Conservation (phyloP, 2,329 filamentous ascomycete species). For the Neurospora crassa region DNA sequence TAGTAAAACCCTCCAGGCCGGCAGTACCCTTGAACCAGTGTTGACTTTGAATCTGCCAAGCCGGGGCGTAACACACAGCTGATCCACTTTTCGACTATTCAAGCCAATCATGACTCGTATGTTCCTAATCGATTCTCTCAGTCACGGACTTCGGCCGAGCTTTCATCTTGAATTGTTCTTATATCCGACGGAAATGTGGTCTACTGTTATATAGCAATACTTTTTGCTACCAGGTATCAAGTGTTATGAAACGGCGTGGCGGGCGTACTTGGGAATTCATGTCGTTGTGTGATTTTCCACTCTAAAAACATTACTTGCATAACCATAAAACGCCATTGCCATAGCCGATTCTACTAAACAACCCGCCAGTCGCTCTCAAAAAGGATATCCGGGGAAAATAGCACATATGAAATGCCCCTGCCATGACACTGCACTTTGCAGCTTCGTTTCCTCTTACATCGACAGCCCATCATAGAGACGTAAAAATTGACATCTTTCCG, state of each 20-base stretch:
- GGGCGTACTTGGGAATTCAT: background rate
- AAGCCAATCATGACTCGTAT: background rate
- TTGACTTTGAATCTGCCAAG: background rate
- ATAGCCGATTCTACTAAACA: background rate
- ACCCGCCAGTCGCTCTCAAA: background rate
- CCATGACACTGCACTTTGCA: background rate
- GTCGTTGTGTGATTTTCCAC: background rate
- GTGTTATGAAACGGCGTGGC: background rate
- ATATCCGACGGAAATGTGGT: background rate
- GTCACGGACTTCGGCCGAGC: background rate
- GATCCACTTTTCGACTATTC: background rate
- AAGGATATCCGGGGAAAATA: background rate
- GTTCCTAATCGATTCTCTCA: background rate
- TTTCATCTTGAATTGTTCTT: background rate
- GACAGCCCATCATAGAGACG: background rate
- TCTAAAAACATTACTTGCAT: background rate
- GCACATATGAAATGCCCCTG: background rate
- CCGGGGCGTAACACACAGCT: background rate
- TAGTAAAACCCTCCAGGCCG: background rate
- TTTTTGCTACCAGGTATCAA: background rate
- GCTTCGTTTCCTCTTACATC: background rate
- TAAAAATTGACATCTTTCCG: background rate
- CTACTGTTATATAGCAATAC: background rate
- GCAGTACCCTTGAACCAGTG: background rate
- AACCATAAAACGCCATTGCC: background rate